Conservation (phyloP, 352 stramenopile genomes). For the Globisporangium lucens region DNA sequence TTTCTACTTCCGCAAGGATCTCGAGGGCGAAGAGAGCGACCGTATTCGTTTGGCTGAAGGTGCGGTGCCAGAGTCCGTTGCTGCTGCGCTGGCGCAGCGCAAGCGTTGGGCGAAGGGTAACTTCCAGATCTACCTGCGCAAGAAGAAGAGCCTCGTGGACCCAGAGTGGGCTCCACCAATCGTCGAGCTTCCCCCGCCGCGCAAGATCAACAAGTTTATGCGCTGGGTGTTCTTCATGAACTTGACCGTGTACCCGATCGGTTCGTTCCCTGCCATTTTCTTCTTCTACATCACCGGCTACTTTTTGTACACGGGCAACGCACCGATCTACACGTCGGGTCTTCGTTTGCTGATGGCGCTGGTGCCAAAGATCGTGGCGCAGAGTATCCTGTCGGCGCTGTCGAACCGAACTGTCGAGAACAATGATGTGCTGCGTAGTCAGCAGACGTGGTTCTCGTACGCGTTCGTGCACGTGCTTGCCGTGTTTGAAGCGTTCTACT, state of each 20-base stretch:
- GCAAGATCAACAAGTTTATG: conserved; percentile 61
- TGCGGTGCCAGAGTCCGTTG: conserved; percentile 59
- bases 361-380: conserved; percentile 68
- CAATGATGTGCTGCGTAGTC: conserved; percentile 64
- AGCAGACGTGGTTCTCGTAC: conserved; percentile 80
- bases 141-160: not conserved
- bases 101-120: conserved; percentile 80
- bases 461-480: conserved; percentile 69
- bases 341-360: conserved; percentile 64
- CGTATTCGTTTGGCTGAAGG: conserved; percentile 69
- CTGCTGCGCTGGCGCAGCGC: conserved; percentile 55
- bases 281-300: conserved; percentile 77
- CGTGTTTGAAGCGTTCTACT: conserved; percentile 74
- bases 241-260: conserved; percentile 70
- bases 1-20: conserved; percentile 74
- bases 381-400: conserved; percentile 64
- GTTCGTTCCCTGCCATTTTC: conserved; percentile 69
- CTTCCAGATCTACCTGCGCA: conserved; percentile 63
- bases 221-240: conserved; percentile 83
- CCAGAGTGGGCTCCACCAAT: conserved; percentile 5
- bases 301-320: conserved; percentile 73
- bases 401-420: conserved; percentile 76
- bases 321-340: conserved; percentile 66
- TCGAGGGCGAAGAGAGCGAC: conserved; percentile 66
- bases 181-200: conserved; percentile 8